phyloP scores from a whole-genome alignment of 352 stramenopile species.

The Globisporangium spiculum region DNA sequence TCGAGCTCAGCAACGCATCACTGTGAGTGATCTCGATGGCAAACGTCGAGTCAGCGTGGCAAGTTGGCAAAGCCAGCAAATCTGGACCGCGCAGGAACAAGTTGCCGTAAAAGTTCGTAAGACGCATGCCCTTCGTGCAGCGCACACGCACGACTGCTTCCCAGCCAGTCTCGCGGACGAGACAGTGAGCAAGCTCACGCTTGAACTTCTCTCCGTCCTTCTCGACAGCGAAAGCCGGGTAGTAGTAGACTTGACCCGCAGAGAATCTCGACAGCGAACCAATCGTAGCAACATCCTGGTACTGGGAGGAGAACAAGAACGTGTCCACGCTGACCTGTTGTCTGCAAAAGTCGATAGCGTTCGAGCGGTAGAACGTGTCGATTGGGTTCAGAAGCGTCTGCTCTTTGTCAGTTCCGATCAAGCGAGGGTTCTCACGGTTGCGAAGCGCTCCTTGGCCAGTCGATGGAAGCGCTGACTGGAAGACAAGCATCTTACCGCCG shows the following conservation, averaged over 20 bases:
- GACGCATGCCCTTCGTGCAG: conserved; percentile 96
- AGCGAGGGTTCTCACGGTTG: conserved; percentile 81
- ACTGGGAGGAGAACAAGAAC: conserved; percentile 95
- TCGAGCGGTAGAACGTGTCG: conserved; percentile 89
- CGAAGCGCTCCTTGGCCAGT: conserved; percentile 72
- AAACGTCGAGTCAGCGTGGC: conserved; percentile 95
- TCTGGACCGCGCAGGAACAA: conserved; percentile 97
- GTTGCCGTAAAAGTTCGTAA: conserved; percentile 99
- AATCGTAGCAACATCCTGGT: conserved; percentile 96
- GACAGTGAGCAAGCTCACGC: conserved; percentile 88
- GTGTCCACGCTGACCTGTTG: conserved; percentile 99
- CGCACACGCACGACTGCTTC: conserved; percentile 98
- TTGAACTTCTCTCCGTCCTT: conserved; percentile 93
- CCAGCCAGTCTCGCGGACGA: conserved; percentile 92
- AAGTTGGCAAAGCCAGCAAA: conserved; percentile 96
- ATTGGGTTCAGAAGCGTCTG: conserved; percentile 89
- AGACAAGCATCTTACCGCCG: conserved; percentile 88
- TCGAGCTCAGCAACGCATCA: conserved; percentile 92
- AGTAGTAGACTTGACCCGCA: conserved; percentile 96
- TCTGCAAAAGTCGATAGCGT: conserved; percentile 95
- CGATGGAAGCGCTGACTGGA: conserved; percentile 81
- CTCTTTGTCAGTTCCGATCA: conserved; percentile 86
- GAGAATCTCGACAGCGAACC: conserved; percentile 95
- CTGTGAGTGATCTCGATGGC: conserved; percentile 97
- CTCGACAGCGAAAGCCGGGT: conserved; percentile 92